These are phyloP conservation scores for Alternaria panax DNA, from an alignment of 2,329 filamentous ascomycete genomes.

Conservation along the genomic window DNA sequence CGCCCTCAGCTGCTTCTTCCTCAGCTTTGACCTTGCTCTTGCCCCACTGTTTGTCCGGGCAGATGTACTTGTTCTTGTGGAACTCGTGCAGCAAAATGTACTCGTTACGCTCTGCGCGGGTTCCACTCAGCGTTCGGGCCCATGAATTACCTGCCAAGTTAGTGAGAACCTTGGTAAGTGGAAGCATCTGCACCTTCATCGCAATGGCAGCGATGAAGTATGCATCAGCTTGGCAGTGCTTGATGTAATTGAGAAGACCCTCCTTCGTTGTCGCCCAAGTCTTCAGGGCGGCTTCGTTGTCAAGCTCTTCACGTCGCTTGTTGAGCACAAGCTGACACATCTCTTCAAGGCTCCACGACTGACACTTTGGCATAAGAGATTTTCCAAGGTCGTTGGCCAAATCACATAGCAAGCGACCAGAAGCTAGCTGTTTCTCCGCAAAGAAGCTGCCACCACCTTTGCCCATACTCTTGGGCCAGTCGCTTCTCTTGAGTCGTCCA, in stretches of 20 bases:
- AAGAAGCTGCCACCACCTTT: constrained; percentile 91
- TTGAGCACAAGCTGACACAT: constrained; percentile 93
- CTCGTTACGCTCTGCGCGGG: constrained; percentile 95
- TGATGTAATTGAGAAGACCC: constrained; percentile 90
- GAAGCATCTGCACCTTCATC: constrained; percentile 87
- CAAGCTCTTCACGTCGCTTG: constrained; percentile 79
- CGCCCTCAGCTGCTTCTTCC: constrained; percentile 75
- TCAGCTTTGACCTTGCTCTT: constrained; percentile 76
- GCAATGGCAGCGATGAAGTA: constrained; percentile 94
- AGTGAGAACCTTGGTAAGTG: constrained; percentile 92
- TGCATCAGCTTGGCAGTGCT: constrained; percentile 93
- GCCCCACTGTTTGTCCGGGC: constrained; percentile 89
- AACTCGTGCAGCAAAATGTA: constrained; percentile 99
- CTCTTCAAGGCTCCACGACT: constrained; percentile 96
- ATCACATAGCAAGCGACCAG: constrained; percentile 90
- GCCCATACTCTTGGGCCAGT: constrained; percentile 88
- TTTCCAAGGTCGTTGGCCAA: constrained; percentile 96
- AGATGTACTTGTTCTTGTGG: constrained; percentile 95
- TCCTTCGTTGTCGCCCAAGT: constrained; percentile 84
- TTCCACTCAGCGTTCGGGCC: constrained; percentile 94
- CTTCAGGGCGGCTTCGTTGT: constrained; percentile 85
- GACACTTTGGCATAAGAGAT: constrained; percentile 95
- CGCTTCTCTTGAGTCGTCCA: constrained; percentile 79
- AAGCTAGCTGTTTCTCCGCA: constrained; percentile 86
- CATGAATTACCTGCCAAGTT: constrained; percentile 98